Conservation (phyloP, 805 yeast species). For the Ogataea nonfermentans region DNA sequence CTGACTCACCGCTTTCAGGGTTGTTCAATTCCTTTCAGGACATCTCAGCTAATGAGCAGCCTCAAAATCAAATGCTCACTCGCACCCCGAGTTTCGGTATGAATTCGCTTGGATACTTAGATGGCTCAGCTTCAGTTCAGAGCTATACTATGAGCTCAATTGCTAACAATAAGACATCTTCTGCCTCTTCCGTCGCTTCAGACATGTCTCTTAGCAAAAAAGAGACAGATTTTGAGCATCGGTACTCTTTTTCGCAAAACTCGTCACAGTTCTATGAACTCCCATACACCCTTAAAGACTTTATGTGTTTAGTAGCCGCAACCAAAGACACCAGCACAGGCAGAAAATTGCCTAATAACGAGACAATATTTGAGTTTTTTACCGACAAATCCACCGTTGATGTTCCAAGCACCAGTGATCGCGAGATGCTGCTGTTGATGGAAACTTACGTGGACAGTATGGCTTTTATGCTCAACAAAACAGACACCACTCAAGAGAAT, state of each 20-base stretch:
- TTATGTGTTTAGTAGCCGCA: conserved; percentile 39
- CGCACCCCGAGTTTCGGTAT: conserved; percentile 19
- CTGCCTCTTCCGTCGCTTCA: conserved; percentile 22
- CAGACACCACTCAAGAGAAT: conserved; percentile 27
- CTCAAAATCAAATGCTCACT: conserved; percentile 2
- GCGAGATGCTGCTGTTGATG: conserved; percentile 33
- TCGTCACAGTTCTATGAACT: conserved; percentile 28
- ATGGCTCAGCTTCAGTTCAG: conserved; percentile 1
- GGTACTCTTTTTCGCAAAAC: conserved; percentile 22
- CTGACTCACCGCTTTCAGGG: conserved; percentile 25
- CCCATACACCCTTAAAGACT: conserved; percentile 37
- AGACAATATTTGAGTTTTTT: conserved; percentile 28
- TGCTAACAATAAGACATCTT: conserved; percentile 8
- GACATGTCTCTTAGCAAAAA: conserved; percentile 21
- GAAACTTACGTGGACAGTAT: conserved; percentile 38
- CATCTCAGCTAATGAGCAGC: conserved; percentile 2
- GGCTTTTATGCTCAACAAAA: conserved; percentile 30
- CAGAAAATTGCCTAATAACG: conserved; percentile 24
- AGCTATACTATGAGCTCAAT: conserved; percentile 6
- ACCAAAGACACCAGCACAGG: conserved; percentile 20
- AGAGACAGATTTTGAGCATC: conserved; percentile 25
- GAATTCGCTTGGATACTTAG: conserved; percentile 3
- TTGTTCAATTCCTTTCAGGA: conserved; percentile 23
- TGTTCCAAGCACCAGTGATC: conserved; percentile 30
- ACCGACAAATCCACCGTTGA: conserved; percentile 25